Base-by-base conservation (phyloP, 768 basidiomycete species). In the Fomitopsis serialis region DNA sequence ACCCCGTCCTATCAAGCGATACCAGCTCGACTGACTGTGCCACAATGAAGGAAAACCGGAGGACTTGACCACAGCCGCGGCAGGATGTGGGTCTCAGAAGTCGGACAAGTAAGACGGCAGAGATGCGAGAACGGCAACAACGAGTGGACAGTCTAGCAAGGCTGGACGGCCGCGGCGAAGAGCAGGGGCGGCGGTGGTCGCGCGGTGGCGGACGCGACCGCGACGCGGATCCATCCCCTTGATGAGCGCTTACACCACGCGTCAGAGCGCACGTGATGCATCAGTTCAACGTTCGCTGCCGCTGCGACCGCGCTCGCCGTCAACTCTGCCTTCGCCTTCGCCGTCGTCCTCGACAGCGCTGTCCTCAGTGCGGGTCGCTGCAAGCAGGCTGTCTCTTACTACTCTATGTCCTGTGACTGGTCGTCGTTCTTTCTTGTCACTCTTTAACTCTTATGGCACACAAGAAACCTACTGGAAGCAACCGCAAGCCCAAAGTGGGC, bases 331-430 rank as follows among this genome's bases (percentile, higher is more conserved):
- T 24, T 27, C 40, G 25, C 27, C 51, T 54, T 29, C 36, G 12
- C 34, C 8, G 36, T 40, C 34, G 29, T 48, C 15, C 46, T 42
- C 23, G 36, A 15, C 42, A 19, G 23, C 17, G n/a, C 45, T 25
- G 29, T 42, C 25, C 47, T 21, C 55, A 54, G 59, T 55, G 59
- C 59, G 36, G 59, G 56, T 53, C 54, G 55, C 59, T 57, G 50
- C 37, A 34, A 46, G 45, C 15, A 22, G 29, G 21, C 52, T 45
- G 43, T 25, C 23, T 19, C 17, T 17, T 40, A 2, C 10, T n/a
- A 19, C 19, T 22, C 4, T 21, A 42, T 60, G 29, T 11, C 11
- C 5, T 36, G 43, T 37, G 22, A 21, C 32, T n/a, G 45, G 11
- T 17, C 10, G 23, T 51, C 61, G 48, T 54, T 61, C 59, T 22